A percentile compares a stretch with the other conserved stretches of the same genome.
These are phyloP conservation scores for Cutaneotrichosporon dermatis DNA, from an alignment of 1,284 basidiomycete species.

Conservation along the genomic window DNA sequence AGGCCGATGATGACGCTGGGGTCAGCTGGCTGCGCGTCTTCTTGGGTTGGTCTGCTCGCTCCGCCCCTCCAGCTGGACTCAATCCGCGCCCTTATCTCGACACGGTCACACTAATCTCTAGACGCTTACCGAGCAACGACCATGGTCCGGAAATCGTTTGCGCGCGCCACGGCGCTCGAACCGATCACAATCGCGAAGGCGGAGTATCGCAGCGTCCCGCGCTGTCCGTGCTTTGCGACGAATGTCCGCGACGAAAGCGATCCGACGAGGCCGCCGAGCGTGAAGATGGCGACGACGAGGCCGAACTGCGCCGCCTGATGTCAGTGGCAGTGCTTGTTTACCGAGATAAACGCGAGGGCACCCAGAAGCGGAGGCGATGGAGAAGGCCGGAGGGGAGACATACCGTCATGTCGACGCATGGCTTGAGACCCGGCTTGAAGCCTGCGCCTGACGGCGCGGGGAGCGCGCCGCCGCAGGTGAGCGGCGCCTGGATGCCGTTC, in stretches of 20 bases:
- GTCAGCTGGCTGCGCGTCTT: not conserved
- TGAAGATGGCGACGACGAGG: slow-evolving; percentile 49
- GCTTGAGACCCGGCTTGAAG: slow-evolving; percentile 13
- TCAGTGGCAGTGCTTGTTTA: not conserved
- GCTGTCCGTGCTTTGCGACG: slow-evolving; percentile 21
- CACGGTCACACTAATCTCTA: not conserved
- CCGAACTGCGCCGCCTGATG: slow-evolving; percentile 41
- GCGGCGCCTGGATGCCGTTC: slow-evolving; percentile 37
- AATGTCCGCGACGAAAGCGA: slow-evolving; percentile 27
- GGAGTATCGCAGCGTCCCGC: slow-evolving; percentile 28
- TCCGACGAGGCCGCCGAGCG: slow-evolving; percentile 49
- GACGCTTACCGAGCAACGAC: slow-evolving; percentile 29
- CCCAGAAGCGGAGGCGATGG: too few species aligned
- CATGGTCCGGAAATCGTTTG: slow-evolving; percentile 25
- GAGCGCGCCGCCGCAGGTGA: slow-evolving; percentile 25
- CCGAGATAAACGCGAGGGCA: too few species aligned
- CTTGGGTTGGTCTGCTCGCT: too few species aligned
- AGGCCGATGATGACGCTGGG: slow-evolving; percentile 46
- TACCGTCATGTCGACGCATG: slow-evolving; percentile 34
- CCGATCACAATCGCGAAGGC: slow-evolving; percentile 26
- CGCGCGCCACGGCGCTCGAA: slow-evolving; percentile 20
- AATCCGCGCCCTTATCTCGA: too few species aligned
- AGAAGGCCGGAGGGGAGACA: slow-evolving; percentile 1
- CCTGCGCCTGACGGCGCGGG: not conserved
- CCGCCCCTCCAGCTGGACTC: too few species aligned